Conservation (phyloP, 805 yeast genomes). For the Diddensiella caesifluorescens region DNA sequence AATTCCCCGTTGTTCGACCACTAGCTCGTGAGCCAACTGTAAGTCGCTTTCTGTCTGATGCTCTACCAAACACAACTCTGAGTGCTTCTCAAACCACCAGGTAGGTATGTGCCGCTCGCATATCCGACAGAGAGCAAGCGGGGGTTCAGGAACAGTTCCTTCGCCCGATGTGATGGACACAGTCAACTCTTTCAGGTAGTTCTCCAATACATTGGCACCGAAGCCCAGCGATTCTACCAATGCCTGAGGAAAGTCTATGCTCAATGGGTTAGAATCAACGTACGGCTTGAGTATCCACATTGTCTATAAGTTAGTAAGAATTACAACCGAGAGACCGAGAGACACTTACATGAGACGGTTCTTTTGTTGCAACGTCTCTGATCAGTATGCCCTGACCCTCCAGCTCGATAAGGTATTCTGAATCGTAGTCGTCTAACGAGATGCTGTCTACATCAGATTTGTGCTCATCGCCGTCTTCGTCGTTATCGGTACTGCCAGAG, state of each 20-base stretch:
- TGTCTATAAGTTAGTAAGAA: slow-evolving; percentile 34
- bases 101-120: slow-evolving; percentile 89
- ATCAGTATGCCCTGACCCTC: slow-evolving; percentile 94
- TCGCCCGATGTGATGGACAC: slow-evolving; percentile 59
- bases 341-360: slow-evolving; percentile 53
- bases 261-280: slow-evolving; percentile 52
- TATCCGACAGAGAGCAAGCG: slow-evolving; percentile 77
- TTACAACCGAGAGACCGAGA: not conserved
- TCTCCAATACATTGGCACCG: slow-evolving; percentile 78
- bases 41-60: slow-evolving; percentile 77
- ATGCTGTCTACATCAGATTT: not conserved
- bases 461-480: slow-evolving; percentile 9
- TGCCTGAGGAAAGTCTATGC: slow-evolving; percentile 62
- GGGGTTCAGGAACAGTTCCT: slow-evolving; percentile 63
- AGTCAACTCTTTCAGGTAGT: slow-evolving; percentile 60
- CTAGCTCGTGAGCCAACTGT: slow-evolving; percentile 65
- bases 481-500: slow-evolving; percentile 4
- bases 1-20: slow-evolving; percentile 61
- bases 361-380: slow-evolving; percentile 49
- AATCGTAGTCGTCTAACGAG: slow-evolving; percentile 9
- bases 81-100: slow-evolving; percentile 94
- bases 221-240: slow-evolving; percentile 78
- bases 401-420: slow-evolving; percentile 43
- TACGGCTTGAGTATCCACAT: slow-evolving; percentile 92
- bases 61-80: slow-evolving; percentile 80